Conservation (phyloP, 1,284 basidiomycete species). For the Grifola frondosa region DNA sequence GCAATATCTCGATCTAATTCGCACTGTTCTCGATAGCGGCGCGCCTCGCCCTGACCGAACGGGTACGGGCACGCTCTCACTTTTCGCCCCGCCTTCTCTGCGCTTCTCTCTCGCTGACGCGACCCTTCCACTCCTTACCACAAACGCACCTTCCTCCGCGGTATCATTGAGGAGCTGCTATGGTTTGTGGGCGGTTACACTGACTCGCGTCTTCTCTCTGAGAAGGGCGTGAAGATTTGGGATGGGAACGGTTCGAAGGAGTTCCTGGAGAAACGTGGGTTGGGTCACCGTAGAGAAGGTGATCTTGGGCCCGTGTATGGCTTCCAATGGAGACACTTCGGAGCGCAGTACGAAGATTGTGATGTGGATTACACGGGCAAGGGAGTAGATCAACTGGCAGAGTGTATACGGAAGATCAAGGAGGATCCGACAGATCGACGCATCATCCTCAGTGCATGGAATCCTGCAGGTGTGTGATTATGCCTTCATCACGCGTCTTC, state of each 20-base stretch:
- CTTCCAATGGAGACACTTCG: constrained; percentile 99
- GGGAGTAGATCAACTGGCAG: constrained; percentile 91
- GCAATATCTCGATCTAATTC: constrained; percentile 85
- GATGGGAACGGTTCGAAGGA: constrained; percentile 92
- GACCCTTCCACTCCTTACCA: constrained; percentile 88
- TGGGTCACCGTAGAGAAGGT: constrained; percentile 84
- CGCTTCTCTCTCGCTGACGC: constrained; percentile 80
- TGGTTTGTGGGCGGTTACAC: constrained; percentile 94
- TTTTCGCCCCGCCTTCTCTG: constrained; percentile 87
- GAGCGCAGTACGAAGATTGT: constrained; percentile 83
- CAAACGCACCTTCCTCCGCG: constrained; percentile 94
- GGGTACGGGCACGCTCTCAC: constrained; percentile 86
- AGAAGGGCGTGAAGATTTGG: constrained; percentile 96
- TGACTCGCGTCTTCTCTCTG: constrained; percentile 75
- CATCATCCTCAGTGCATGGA: constrained; percentile 98
- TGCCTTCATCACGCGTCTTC: not conserved
- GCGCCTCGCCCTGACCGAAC: constrained; percentile 85
- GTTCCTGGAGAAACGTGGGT: constrained; percentile 84
- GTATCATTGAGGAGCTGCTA: constrained; percentile 91
- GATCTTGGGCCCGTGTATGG: constrained; percentile 98
- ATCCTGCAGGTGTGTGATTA: constrained; percentile 79
- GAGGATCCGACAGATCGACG: constrained; percentile 92
- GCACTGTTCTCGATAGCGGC: constrained; percentile 71
- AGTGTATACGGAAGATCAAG: constrained; percentile 91
- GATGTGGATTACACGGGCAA: constrained; percentile 83